Base-by-base conservation (phyloP, 345 rosid species). In the Melaleuca quinquenervia region DNA sequence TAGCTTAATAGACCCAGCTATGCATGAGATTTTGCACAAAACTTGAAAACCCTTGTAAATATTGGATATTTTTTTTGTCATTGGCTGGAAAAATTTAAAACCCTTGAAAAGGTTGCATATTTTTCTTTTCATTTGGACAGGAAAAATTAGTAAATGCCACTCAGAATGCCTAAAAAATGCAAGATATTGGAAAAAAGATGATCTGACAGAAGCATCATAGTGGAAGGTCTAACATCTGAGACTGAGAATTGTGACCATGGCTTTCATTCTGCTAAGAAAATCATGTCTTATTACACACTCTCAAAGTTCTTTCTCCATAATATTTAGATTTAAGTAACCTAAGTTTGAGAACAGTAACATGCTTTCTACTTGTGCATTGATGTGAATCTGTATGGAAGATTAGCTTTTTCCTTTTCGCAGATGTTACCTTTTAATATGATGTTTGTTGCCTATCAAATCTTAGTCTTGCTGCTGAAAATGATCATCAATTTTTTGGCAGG, bases 401-500 rank as follows among this genome's bases (percentile, higher is more conserved):
- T 82, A n/a, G 56, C 56, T 51, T 18, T 52, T 55, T 36, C 48
- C 78, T 70, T 36, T 70, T 70, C 78, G 48, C 78, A 70, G 36
- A 70, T 70, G 78, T 36, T 70, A 70, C 78, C 18, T 70, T 53
- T 82, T 58, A 86, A 62, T 82, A 55, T 82, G 60, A 27, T n/a
- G n/a, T 50, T 76, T 82, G n/a, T 75, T 51, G 52, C 78, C 41
- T 41, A 41, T 41, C 41, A 32, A 50, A 27, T 82, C 56, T 36
- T 70, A 70, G 3, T 70, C 80, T 32, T 70, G 80, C 48, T 36
- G 13, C 80, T 48, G 41, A 55, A 75, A 62, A 82, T 80, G 76
- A 41, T 84, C 26, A 29, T 21, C 64, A 50, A n/a, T 58, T 15
- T 49, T 91, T 88, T 91, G 88, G 85, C 94, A 97, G 99, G 96